Conservation (phyloP, 345 rosid genomes). For the Populus pruinosa region DNA sequence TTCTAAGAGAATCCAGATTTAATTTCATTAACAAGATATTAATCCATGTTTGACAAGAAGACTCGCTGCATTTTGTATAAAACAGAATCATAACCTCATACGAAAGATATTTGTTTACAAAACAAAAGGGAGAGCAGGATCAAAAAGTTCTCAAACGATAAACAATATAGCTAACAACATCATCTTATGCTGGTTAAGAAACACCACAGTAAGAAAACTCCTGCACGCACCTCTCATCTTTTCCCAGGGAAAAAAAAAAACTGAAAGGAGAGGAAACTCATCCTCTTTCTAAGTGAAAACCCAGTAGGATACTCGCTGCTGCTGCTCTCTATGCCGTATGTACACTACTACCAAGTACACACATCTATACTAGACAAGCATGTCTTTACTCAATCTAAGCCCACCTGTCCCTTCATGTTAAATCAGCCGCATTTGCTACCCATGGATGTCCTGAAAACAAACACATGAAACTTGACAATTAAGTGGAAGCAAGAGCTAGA, state of each 20-base stretch:
- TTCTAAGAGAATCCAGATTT: too few species aligned
- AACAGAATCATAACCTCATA: background rate
- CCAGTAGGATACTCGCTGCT: background rate
- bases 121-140: too few species aligned
- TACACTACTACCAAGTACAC: too few species aligned
- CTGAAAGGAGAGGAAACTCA: background rate
- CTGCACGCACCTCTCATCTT: background rate
- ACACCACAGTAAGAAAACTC: too few species aligned
- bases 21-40: too few species aligned
- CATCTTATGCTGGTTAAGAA: too few species aligned
- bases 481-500: background rate
- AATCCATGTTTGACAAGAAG: too few species aligned
- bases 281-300: background rate
- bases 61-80: too few species aligned
- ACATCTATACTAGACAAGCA: background rate
- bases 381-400: background rate
- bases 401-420: background rate
- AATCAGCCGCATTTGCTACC: constrained; percentile 7
- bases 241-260: background rate
- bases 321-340: background rate
- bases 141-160: background rate
- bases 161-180: too few species aligned
- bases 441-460: constrained; percentile 26
- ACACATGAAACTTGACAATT: background rate
- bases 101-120: too few species aligned